Evolutionary conservation across 192 early-diverging fungal genomes (phyloP), one percentile per base, ranked within the genome.

Genomic region (Dissophora globulifera): DNA sequence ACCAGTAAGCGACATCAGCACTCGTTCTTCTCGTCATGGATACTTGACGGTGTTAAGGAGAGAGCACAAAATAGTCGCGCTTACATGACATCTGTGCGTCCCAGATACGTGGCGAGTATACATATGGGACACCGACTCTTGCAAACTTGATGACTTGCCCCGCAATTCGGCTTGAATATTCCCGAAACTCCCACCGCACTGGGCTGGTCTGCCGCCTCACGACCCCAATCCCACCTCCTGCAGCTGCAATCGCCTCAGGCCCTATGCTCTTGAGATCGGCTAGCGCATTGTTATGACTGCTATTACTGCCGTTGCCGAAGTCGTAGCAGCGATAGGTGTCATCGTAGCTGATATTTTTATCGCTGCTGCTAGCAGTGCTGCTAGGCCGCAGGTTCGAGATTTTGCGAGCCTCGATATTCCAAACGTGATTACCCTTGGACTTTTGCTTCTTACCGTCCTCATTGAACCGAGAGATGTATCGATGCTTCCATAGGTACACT

Each of bases 371-470:
- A n/a, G n/a, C n/a, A n/a, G n/a, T n/a, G n/a, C n/a, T n/a, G n/a
- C n/a, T n/a, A n/a, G n/a, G n/a, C n/a, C n/a, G n/a, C n/a, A n/a
- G n/a, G 20, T 82, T 78, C 17, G 84, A 82, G 0, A 87, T 88
- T 63, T 91, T 92, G 47, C 89, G 89, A 19, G 91, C 92, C 64
- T 93, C 91, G 56, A 93, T 90, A 40, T 92, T 91, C 91, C 91
- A 93, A 32, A 93, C 91, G 51, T 90, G 89, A 43, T 88, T 88
- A 22, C 92, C 92, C 69, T 93, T 93, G 69, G 84, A 87, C 58
- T 93, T 93, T 38, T 89, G 85, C 59, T 92, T 93, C 62, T 87
- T 89, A 47, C 92, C 92, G 50, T 93, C 90, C 58, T 92, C 92
- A 69, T 92, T 93, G 82, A 91, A 93, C 45, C 92, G 84, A 31